Conservation (phyloP, 2,329 filamentous ascomycete genomes). For the Curvularia sp. region DNA sequence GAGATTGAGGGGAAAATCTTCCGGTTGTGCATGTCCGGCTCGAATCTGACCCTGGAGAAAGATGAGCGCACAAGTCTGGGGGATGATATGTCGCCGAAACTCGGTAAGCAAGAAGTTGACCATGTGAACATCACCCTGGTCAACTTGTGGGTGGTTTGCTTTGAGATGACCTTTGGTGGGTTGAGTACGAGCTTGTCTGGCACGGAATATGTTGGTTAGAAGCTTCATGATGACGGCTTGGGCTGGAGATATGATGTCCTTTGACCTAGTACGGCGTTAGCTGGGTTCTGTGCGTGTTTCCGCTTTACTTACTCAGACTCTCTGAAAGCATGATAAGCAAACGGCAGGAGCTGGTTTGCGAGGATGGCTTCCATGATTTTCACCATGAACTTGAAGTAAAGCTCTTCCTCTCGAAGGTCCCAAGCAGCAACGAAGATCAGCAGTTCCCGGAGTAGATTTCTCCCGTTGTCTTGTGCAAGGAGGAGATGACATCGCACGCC, state of each 20-base stretch:
- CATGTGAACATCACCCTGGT: slow-evolving; percentile 67
- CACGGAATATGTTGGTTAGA: slow-evolving; percentile 86
- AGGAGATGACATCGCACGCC: slow-evolving; percentile 89
- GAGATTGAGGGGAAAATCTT: slow-evolving; percentile 90
- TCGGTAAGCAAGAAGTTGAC: slow-evolving; percentile 92
- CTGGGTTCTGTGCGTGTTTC: too few relatives aligned
- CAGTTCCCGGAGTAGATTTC: slow-evolving; percentile 87
- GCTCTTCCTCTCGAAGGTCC: slow-evolving; percentile 91
- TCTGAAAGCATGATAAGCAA: slow-evolving; percentile 88
- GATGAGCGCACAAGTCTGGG: slow-evolving; percentile 93
- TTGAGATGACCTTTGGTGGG: slow-evolving; percentile 55
- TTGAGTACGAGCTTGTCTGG: slow-evolving; percentile 55
- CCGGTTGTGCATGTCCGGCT: slow-evolving; percentile 74
- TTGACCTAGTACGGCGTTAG: slow-evolving; percentile 61
- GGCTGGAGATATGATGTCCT: slow-evolving; percentile 94
- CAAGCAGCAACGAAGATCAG: slow-evolving; percentile 96
- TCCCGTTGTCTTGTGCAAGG: slow-evolving; percentile 85
- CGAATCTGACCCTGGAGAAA: slow-evolving; percentile 91
- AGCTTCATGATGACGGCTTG: slow-evolving; percentile 93
- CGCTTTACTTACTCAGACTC: slow-evolving; percentile 60
- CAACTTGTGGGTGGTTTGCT: slow-evolving; percentile 55
- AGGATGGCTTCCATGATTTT: slow-evolving; percentile 95
- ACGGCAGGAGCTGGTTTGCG: slow-evolving; percentile 86
- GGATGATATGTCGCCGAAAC: slow-evolving; percentile 90
- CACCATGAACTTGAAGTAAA: slow-evolving; percentile 95